A percentile compares a stretch with the other conserved stretches of the same genome.
phyloP scores from a whole-genome alignment of 495 filamentous ascomycete species.

The Pseudomonodictys pantanalensis region DNA sequence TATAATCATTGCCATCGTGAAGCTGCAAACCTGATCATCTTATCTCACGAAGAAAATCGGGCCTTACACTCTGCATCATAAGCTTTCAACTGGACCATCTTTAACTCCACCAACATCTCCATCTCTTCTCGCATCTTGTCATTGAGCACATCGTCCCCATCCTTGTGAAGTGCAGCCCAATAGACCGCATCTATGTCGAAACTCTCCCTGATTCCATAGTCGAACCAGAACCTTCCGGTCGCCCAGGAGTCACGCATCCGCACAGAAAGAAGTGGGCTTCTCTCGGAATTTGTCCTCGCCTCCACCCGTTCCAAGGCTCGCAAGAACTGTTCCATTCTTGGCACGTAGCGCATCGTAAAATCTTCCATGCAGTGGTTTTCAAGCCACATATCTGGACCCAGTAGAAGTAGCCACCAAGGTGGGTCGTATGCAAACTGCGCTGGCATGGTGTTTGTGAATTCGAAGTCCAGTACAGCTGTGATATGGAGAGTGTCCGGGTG shows the following conservation, averaged over 20 bases:
- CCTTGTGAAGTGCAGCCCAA: slow-evolving; percentile 42
- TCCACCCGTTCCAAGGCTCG: slow-evolving; percentile 37
- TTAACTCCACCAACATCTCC: slow-evolving; percentile 26
- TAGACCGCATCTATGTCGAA: slow-evolving; percentile 47
- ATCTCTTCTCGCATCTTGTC: slow-evolving; percentile 39
- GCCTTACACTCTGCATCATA: slow-evolving; percentile 21
- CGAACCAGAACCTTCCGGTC: slow-evolving; percentile 19
- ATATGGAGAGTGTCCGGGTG: slow-evolving; percentile 44
- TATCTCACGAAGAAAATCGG: slow-evolving; percentile 9
- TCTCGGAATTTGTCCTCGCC: slow-evolving; percentile 25
- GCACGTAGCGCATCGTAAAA: slow-evolving; percentile 41
- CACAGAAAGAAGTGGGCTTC: slow-evolving; percentile 37
- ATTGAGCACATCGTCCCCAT: slow-evolving; percentile 36
- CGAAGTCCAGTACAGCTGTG: slow-evolving; percentile 45
- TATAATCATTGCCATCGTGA: too few relatives aligned
- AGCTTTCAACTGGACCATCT: slow-evolving; percentile 25
- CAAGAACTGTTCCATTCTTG: slow-evolving; percentile 39
- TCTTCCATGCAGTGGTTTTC: slow-evolving; percentile 40
- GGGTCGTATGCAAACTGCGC: slow-evolving; percentile 46
- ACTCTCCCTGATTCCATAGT: slow-evolving; percentile 38
- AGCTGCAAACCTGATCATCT: too few relatives aligned
- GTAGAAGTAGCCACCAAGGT: slow-evolving; percentile 48
- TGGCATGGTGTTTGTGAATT: slow-evolving; percentile 48
- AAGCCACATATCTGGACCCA: slow-evolving; percentile 42
- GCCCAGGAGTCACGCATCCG: slow-evolving; percentile 40